Evolutionary conservation across 139 green algal genomes (phyloP).

Genomic region (Picochlorum sp.): DNA sequence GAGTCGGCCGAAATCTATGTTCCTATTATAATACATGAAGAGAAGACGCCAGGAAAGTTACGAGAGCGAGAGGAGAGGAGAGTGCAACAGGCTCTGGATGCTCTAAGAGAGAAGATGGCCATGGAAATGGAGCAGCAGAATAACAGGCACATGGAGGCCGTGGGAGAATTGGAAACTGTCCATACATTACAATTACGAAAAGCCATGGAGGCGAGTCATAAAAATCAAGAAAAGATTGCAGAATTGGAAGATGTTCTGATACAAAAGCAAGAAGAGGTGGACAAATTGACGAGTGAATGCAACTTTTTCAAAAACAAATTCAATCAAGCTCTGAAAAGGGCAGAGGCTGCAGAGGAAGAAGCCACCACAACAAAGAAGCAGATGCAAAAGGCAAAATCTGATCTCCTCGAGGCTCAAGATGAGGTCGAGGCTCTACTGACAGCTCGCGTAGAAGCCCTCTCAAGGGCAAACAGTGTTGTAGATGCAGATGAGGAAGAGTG

Average conservation of each 20-base stretch:
- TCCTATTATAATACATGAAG: background rate
- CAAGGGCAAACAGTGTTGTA: constrained; percentile 1
- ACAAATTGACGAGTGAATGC: background rate
- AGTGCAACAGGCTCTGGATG: too few species aligned
- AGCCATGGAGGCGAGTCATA: background rate
- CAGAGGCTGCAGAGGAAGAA: background rate
- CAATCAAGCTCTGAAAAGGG: background rate
- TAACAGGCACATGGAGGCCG: background rate
- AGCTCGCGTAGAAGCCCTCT: background rate
- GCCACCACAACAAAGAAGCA: background rate
- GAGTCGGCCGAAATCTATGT: too few species aligned
- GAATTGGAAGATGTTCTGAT: background rate
- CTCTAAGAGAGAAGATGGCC: background rate
- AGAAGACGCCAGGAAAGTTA: background rate
- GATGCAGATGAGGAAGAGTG: constrained; percentile 8
- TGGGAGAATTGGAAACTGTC: background rate
- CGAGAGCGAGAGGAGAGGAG: background rate
- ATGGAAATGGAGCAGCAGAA: background rate
- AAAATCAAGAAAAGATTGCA: background rate
- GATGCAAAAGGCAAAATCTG: constrained; percentile 1
- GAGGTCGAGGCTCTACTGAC: constrained; percentile 8
- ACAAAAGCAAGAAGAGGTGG: constrained; percentile 1
- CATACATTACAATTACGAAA: background rate
- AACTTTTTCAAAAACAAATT: background rate
- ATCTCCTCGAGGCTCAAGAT: constrained; percentile 9